Conservation (phyloP, 108 stramenopile species). For the Seminavis robusta region DNA sequence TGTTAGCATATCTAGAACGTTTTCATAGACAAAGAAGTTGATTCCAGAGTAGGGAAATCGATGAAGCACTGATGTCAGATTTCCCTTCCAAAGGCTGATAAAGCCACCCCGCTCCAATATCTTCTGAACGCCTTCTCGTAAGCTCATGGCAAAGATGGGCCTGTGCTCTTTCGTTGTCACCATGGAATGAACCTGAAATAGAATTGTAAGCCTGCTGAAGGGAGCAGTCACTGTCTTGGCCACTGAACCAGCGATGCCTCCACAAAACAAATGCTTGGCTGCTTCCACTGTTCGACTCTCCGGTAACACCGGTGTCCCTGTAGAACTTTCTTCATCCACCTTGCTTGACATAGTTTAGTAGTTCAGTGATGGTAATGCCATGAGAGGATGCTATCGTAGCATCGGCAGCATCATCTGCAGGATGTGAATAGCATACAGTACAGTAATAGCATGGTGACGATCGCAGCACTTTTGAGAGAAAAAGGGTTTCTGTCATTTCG, state of each 20-base stretch:
- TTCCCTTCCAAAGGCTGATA: constrained; percentile 88
- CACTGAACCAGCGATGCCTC: constrained; percentile 91
- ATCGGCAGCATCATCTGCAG: too few relatives aligned
- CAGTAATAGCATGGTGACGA: too few relatives aligned
- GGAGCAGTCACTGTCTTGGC: constrained; percentile 94
- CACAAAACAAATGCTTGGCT: constrained; percentile 85
- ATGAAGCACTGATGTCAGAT: constrained; percentile 89
- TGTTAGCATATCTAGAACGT: constrained; percentile 64
- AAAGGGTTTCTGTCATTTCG: too few relatives aligned
- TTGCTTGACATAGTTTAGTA: too few relatives aligned
- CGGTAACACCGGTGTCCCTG: too few relatives aligned
- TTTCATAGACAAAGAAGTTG: constrained; percentile 91
- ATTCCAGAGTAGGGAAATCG: constrained; percentile 93
- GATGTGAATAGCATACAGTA: too few relatives aligned
- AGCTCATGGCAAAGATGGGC: constrained; percentile 75
- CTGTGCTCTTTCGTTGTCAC: constrained; percentile 82
- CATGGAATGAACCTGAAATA: constrained; percentile 91
- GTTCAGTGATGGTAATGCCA: too few relatives aligned
- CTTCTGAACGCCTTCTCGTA: constrained; percentile 63
- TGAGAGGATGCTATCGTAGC: too few relatives aligned
- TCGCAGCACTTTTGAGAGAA: too few relatives aligned
- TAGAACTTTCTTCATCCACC: too few relatives aligned
- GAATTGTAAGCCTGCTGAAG: constrained; percentile 82
- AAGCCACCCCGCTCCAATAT: constrained; percentile 86
- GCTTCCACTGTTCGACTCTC: constrained; percentile 67